Evolutionary conservation across 2,329 filamentous ascomycete species (phyloP), one percentile per base, ranked within the genome.

Genomic region (Setomelanomma holmii): DNA sequence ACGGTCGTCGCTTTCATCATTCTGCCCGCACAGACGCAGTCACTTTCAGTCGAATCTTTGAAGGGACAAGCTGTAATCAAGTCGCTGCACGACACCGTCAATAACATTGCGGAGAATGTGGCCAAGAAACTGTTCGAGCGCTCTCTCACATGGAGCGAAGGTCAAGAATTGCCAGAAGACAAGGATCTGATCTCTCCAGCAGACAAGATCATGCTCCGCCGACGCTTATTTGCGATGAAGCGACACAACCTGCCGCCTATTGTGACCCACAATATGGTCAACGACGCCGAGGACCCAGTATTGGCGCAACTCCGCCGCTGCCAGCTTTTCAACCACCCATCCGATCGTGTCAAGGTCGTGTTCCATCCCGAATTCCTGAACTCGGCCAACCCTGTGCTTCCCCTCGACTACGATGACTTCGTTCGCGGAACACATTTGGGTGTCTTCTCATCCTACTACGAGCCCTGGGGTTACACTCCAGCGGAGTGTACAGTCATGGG

Each of bases 401-500:
- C 95, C 16, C 83, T 99, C 70, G 95, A 98, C 78, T 98, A 99
- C 69, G 95, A 99, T 69, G 95, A 99, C 75, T 99, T 99, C 72
- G 95, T 99, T 39, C 91, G 95, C 49, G 95, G 95, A 60, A 98
- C 93, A 35, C 93, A 99, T 76, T 80, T 99, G 71, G 95, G 95
- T 67, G 87, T 99, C 51, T 99, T 99, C 78, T 84, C 93, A 20
- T 98, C 95, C 2, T 98, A 98, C 84, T 99, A 99, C 75, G 95
- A 99, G 79, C 95, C 95, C 7, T 99, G 95, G 95, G 95, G 95
- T 40, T 99, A 99, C 78, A 99, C 95, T 2, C 95, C 93, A 0
- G 93, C 95, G 45, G 95, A 98, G 76, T 99, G 95, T 77, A 98
- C 95, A 0, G 95, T 98, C 58, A 98, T 98, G 95, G 95, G 95